Percentiles rank a stretch among this genome's conserved stretches.
phyloP scores from a whole-genome alignment of 129 eudicot species.

The Erigeron canadensis region DNA sequence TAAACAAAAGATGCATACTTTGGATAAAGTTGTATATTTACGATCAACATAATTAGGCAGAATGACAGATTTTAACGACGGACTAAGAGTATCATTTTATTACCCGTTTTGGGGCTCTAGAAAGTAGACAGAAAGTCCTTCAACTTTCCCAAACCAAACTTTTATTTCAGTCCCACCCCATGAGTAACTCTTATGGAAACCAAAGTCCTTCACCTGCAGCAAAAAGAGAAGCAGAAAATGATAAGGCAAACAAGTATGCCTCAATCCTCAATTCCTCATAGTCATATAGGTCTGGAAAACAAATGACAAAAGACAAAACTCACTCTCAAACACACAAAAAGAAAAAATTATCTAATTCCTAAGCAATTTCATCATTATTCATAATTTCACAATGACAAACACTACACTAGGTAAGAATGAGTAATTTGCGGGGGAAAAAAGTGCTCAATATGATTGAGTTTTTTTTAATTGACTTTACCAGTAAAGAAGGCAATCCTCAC shows the following conservation, averaged over 20 bases:
- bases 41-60: background rate
- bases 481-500: background rate
- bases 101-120: conserved; percentile 99
- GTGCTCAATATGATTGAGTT: background rate
- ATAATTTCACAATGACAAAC: background rate
- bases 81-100: conserved; percentile 11
- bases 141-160: conserved; percentile 93
- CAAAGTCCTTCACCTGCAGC: conserved; percentile 76
- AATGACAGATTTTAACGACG: background rate
- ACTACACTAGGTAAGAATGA: background rate
- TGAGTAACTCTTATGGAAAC: conserved; percentile 66
- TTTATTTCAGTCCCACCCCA: conserved; percentile 97
- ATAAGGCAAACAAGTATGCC: background rate
- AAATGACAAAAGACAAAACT: background rate
- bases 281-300: background rate
- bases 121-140: conserved; percentile 89
- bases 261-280: too few species aligned
- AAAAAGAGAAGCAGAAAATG: conserved; percentile 4
- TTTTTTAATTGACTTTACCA: background rate
- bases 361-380: background rate
- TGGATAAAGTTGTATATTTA: conserved; percentile 3
- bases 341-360: background rate
- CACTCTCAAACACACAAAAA: background rate
- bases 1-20: conserved; percentile 10
- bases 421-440: background rate